These are phyloP conservation scores for Citeromyces hawaiiensis DNA, from an alignment of 1,139 yeast genomes.

Conservation along the genomic window DNA sequence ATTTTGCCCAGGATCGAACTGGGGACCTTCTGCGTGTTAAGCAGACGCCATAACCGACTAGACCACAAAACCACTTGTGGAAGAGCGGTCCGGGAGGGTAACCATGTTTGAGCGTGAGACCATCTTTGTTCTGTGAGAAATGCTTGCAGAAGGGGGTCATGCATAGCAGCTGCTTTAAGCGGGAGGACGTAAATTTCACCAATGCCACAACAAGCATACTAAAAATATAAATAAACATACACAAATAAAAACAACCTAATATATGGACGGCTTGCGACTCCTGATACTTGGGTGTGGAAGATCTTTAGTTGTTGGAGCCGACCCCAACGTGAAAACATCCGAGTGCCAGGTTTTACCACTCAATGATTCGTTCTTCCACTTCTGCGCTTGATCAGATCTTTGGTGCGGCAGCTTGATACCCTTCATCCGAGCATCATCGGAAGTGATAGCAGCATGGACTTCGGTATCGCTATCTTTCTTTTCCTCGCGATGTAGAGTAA, in stretches of 20 bases:
- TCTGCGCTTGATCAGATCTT: background rate
- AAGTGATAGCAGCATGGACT: background rate
- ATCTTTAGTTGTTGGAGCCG: background rate
- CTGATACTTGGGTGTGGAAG: background rate
- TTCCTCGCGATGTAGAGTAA: background rate
- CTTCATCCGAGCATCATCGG: background rate
- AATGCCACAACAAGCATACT: no score
- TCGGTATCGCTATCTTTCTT: background rate
- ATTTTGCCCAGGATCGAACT: conserved; percentile 95
- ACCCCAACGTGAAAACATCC: background rate
- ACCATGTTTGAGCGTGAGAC: no score
- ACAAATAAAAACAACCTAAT: no score
- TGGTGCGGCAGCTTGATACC: background rate
- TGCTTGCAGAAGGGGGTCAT: no score
- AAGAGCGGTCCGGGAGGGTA: no score
- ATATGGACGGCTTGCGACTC: background rate
- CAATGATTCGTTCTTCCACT: background rate
- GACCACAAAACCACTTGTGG: conserved; percentile 44
- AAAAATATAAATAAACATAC: no score
- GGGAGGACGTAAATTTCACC: no score
- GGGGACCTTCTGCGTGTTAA: conserved; percentile 99
- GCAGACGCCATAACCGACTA: conserved; percentile 99
- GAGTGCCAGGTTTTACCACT: background rate
- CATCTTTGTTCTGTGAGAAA: no score
- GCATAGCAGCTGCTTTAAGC: no score